Percentiles rank a stretch among this genome's conserved stretches.
Evolutionary conservation across 192 early-diverging fungal genomes (phyloP).

Genomic region (Backusella mclennaniae): DNA sequence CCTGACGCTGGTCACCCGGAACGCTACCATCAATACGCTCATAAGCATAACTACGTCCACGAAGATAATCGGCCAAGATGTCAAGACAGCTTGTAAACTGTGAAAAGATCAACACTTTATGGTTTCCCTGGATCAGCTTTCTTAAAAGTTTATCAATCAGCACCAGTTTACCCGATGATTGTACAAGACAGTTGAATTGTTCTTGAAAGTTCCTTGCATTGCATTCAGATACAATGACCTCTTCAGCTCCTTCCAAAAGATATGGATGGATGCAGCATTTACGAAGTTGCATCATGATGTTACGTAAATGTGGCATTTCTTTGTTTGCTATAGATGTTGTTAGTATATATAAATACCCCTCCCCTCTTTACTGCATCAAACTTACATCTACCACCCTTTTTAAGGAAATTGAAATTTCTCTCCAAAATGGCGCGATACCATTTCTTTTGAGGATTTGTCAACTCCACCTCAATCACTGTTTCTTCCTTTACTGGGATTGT

Average conservation of each 20-base stretch:
- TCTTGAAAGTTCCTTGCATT: constrained; percentile 52
- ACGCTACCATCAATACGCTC: constrained; percentile 84
- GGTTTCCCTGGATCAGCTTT: constrained; percentile 70
- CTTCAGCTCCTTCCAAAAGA: constrained; percentile 74
- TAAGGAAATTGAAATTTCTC: constrained; percentile 76
- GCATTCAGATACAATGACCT: constrained; percentile 68
- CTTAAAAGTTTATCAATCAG: constrained; percentile 79
- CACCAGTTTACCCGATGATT: constrained; percentile 78
- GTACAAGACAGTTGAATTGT: constrained; percentile 70
- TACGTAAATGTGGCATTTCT: constrained; percentile 71
- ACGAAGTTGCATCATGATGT: constrained; percentile 87
- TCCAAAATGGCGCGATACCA: constrained; percentile 86
- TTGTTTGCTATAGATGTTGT: constrained; percentile 33
- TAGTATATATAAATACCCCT: too few relatives aligned
- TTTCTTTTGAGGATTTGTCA: constrained; percentile 83
- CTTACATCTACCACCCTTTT: constrained; percentile 66
- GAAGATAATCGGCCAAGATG: constrained; percentile 80
- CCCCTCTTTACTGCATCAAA: not conserved
- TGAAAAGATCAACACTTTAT: constrained; percentile 87
- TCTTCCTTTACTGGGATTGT: constrained; percentile 88
- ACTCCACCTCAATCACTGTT: constrained; percentile 84
- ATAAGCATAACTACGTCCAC: constrained; percentile 65
- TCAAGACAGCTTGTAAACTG: constrained; percentile 80
- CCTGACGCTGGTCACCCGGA: constrained; percentile 77
- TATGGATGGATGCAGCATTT: constrained; percentile 92